Evolutionary conservation across 2,329 filamentous ascomycete species (phyloP).

Genomic region (Colletotrichum musicola): DNA sequence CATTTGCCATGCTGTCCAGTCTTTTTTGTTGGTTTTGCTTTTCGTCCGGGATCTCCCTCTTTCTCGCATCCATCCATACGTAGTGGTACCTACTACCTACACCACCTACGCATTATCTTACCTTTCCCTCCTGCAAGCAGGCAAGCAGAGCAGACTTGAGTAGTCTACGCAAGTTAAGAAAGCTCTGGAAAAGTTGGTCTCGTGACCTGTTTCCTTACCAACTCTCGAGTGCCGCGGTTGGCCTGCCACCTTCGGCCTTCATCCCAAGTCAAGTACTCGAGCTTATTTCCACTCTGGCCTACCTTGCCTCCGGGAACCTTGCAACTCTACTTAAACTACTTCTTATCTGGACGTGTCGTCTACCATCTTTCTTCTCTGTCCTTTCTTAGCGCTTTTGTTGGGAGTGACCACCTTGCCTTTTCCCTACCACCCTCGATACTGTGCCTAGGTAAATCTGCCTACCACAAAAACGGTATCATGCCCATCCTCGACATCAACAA

Average conservation of each 20-base stretch:
- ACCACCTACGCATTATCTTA: not conserved
- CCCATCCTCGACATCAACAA: constrained; percentile 77
- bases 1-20: constrained; percentile 1
- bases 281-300: not conserved
- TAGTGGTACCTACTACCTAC: not conserved
- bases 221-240: constrained; percentile 12
- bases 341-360: not conserved
- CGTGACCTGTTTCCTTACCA: constrained; percentile 37
- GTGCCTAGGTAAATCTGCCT: not conserved
- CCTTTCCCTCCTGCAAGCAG: not conserved
- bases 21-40: constrained; percentile 14
- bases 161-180: constrained; percentile 7
- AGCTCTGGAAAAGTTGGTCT: constrained; percentile 37
- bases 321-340: not conserved
- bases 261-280: constrained; percentile 15
- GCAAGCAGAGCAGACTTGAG: constrained; percentile 3
- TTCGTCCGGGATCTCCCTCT: constrained; percentile 18
- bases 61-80: constrained; percentile 10
- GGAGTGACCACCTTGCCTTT: constrained; percentile 3
- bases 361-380: not conserved
- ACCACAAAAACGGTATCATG: constrained; percentile 58
- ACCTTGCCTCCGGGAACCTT: no score
- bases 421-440: not conserved
- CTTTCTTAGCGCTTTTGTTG: not conserved
- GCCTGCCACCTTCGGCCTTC: constrained; percentile 15